Base-by-base conservation (phyloP, 176 grass and related monocot genomes). In the Aegilops longissima region DNA sequence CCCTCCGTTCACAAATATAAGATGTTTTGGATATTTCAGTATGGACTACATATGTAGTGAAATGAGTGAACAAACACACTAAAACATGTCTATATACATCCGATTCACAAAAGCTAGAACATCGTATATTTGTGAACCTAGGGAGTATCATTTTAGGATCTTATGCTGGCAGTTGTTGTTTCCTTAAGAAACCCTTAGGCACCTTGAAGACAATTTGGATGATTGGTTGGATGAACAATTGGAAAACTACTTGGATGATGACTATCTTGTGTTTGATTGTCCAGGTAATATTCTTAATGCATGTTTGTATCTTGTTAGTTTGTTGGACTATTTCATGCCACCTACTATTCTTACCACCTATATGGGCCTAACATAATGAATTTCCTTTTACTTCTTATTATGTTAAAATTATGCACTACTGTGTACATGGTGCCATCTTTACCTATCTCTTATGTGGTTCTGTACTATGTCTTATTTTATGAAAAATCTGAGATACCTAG, bases 191-290 rank as follows among this genome's bases (percentile, higher is more conserved):
- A 92, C 16, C 8, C 58, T 58, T 83, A 94, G 97, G 61, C 92
- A 96, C 79, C 87, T 99, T 66, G 90, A 99, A 93, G 97, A 96
- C 39, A 94, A 67, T 81, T 87, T 99, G 80, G 97, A 99, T 91
- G 94, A 99, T 88, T 99, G 97, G 97, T 87, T 99, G 82, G 87
- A 92, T 69, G 94, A 93, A 65, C 90, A 99, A 73, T 85, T 99
- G 20, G 93, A 96, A 1, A 91, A 96, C 71, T 99, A 94, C 80
- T 87, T 93, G 87, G 97, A 99, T 54, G 97, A 96, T 74, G 97
- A 99, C 39, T 99, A 99, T 87, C 85, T 96, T 73, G 92, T 99
- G 75, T 99, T 99, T 85, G 97, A 99, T 70, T 99, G 97, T 78
- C 97, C 97, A 85, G 94, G 97, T 99, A 89, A 74, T 24, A 54